phyloP scores from a whole-genome alignment of 352 stramenopile genomes.

The Phytopythium delawarense region DNA sequence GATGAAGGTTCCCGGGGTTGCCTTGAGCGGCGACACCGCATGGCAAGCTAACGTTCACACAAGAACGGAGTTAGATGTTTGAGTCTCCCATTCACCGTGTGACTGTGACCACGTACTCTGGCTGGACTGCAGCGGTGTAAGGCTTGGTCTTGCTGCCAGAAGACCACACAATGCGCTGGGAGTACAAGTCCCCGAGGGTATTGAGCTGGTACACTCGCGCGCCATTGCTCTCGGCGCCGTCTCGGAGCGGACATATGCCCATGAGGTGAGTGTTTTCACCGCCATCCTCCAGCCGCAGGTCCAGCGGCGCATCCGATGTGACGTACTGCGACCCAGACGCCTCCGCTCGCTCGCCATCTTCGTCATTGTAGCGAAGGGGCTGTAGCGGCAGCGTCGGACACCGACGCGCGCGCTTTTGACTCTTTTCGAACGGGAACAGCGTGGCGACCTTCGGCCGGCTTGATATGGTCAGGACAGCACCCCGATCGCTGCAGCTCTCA shows the following conservation, averaged over 20 bases:
- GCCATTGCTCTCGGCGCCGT: constrained; percentile 15
- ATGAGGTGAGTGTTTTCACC: constrained; percentile 53
- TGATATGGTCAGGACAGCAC: constrained; percentile 37
- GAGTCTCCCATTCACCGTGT: neutral
- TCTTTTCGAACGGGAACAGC: constrained; percentile 43
- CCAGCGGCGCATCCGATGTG: constrained; percentile 48
- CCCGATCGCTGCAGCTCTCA: constrained; percentile 22
- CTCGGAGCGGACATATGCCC: constrained; percentile 39
- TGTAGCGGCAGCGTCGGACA: constrained; percentile 29
- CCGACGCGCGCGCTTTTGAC: constrained; percentile 15
- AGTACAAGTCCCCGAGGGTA: constrained; percentile 58
- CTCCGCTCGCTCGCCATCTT: constrained; percentile 19
- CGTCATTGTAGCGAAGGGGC: constrained; percentile 34
- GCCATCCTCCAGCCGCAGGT: constrained; percentile 55
- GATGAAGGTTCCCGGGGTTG: constrained; percentile 7
- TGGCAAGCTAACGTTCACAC: constrained; percentile 33
- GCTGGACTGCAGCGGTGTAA: constrained; percentile 47
- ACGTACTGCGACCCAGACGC: constrained; percentile 42
- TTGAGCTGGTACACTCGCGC: constrained; percentile 63
- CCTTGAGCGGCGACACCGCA: constrained; percentile 37
- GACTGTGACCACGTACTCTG: constrained; percentile 34
- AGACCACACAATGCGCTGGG: constrained; percentile 41
- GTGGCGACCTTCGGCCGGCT: constrained; percentile 33
- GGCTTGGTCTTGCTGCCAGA: constrained; percentile 21
- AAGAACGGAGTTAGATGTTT: neutral